phyloP scores from a whole-genome alignment of 768 basidiomycete genomes.

The Tulasnella sp. region DNA sequence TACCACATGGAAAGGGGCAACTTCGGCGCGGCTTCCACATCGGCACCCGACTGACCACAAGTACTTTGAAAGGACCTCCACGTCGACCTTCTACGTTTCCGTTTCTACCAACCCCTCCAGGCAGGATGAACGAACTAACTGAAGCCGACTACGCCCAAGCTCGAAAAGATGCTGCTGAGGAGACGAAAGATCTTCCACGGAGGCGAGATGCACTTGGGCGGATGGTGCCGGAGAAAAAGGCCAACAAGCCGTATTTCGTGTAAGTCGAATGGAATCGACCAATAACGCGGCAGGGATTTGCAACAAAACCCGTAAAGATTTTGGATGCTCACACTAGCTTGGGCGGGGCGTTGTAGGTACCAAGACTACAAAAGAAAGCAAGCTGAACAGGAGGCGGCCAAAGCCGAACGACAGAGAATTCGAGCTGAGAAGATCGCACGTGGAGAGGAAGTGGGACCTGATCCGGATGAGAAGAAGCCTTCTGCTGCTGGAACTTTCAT shows the following conservation, averaged over 20 bases:
- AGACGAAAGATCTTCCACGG: conserved; percentile 21
- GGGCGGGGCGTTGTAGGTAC: conserved; percentile 20
- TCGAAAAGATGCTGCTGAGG: conserved; percentile 9
- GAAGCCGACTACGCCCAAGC: conserved; percentile 4
- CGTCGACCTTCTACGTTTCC: background rate
- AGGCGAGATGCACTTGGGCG: conserved; percentile 48
- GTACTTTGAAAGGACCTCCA: background rate
- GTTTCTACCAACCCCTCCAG: background rate
- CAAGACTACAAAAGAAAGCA: conserved; percentile 40
- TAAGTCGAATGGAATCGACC: conserved; percentile 36
- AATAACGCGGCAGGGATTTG: background rate
- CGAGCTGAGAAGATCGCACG: conserved; percentile 64
- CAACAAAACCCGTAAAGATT: too few species aligned
- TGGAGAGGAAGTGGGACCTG: conserved; percentile 65
- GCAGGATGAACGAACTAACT: background rate
- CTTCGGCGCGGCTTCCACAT: background rate
- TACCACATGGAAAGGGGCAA: background rate
- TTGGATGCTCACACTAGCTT: too few species aligned
- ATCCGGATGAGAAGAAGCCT: conserved; percentile 59
- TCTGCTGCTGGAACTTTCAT: conserved; percentile 43
- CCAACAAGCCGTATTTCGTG: conserved; percentile 80
- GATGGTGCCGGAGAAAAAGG: conserved; percentile 70
- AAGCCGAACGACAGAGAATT: conserved; percentile 61
- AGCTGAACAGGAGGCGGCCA: conserved; percentile 55
- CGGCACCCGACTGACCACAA: background rate